Evolutionary conservation across 75 land plant genomes (phyloP).

Genomic region (Cupressus sempervirens): DNA sequence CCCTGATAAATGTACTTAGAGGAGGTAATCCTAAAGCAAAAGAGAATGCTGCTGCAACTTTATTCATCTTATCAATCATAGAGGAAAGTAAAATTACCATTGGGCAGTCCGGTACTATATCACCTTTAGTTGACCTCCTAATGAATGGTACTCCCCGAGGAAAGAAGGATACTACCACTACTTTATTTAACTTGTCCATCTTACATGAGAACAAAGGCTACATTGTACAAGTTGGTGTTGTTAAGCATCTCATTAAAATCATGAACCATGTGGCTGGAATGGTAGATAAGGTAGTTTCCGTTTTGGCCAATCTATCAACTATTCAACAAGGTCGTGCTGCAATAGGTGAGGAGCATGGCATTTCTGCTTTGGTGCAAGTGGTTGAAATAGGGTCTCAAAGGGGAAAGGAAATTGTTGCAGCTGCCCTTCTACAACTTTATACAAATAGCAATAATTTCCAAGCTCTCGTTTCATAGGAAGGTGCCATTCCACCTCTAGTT

Average conservation of each 20-base stretch:
- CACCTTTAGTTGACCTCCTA: conserved; percentile 77
- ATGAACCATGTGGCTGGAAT: too few species aligned
- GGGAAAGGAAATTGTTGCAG: conserved; percentile 92
- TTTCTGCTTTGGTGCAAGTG: conserved; percentile 83
- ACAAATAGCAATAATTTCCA: conserved; percentile 57
- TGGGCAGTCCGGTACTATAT: conserved; percentile 84
- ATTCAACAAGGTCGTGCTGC: too few species aligned
- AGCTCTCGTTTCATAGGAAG: conserved; percentile 78
- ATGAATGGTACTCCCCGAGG: conserved; percentile 87
- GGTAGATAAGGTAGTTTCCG: too few species aligned
- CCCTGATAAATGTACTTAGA: too few species aligned
- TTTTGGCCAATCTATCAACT: too few species aligned
- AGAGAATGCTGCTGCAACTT: conserved; percentile 92
- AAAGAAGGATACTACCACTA: conserved; percentile 95
- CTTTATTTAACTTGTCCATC: too few species aligned
- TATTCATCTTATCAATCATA: conserved; percentile 82
- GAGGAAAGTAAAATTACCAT: conserved; percentile 83
- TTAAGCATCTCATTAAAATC: too few species aligned
- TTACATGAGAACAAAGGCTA: too few species aligned
- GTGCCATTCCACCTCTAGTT: too few species aligned
- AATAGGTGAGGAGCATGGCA: conserved; percentile 76
- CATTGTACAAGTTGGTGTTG: too few species aligned
- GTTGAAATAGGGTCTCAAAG: conserved; percentile 87
- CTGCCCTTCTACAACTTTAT: conserved; percentile 80
- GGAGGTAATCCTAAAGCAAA: conserved; percentile 78